Conservation (phyloP, 768 basidiomycete genomes). For the Phlegmacium glaucopus region DNA sequence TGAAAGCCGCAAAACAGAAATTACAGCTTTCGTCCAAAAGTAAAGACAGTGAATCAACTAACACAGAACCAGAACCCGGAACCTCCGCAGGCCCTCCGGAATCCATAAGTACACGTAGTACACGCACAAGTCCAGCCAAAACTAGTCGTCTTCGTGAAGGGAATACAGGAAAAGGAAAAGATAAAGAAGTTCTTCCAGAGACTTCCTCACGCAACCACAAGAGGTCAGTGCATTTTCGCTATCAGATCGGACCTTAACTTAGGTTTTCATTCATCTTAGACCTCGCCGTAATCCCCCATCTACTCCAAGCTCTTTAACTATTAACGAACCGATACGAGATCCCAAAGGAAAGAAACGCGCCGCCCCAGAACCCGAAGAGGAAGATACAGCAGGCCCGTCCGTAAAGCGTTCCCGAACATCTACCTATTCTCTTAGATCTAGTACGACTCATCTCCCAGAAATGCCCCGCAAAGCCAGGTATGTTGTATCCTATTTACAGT, state of each 20-base stretch:
- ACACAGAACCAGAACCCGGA: constrained; percentile 27
- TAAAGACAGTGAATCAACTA: constrained; percentile 49
- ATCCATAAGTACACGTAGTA: constrained; percentile 35
- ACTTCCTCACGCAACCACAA: constrained; percentile 46
- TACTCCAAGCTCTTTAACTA: constrained; percentile 46
- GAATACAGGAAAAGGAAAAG: constrained; percentile 56
- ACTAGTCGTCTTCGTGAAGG: constrained; percentile 54
- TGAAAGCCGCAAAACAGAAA: constrained; percentile 72
- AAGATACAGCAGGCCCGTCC: constrained; percentile 48
- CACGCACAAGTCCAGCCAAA: constrained; percentile 41
- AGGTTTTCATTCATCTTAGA: constrained; percentile 38
- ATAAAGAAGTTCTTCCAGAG: constrained; percentile 57
- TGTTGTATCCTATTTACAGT: constrained; percentile 14
- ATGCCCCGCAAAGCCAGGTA: constrained; percentile 81
- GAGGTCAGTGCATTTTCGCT: constrained; percentile 48
- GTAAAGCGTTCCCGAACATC: constrained; percentile 62
- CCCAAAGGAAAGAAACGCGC: constrained; percentile 93
- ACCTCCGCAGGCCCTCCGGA: constrained; percentile 30
- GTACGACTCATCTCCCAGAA: constrained; percentile 40
- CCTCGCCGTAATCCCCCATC: constrained; percentile 52
- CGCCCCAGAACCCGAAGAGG: constrained; percentile 74
- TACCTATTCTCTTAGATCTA: constrained; percentile 69
- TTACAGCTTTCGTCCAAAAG: constrained; percentile 53
- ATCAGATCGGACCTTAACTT: constrained; percentile 22
- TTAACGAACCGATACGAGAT: constrained; percentile 76